A percentile compares a stretch with the other conserved stretches of the same genome.
Conservation (phyloP, 1,284 basidiomycete genomes). For the Polyporus tsugae region DNA sequence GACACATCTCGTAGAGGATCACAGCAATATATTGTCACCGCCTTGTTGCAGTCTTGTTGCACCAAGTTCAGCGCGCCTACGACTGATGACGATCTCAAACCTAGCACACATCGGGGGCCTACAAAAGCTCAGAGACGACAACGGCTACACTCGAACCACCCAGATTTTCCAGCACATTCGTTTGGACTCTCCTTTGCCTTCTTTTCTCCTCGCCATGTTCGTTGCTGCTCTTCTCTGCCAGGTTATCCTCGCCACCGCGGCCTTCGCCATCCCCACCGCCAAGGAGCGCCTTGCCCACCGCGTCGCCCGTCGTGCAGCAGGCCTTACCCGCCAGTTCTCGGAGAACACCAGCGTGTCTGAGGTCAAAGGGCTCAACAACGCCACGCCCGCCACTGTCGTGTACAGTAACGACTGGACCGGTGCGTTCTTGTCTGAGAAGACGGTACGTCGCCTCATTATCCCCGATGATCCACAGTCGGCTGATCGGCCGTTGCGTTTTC, state of each 20-base stretch:
- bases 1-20: background rate
- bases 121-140: too few species aligned
- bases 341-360: conserved; percentile 9
- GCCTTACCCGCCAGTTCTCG: conserved; percentile 17
- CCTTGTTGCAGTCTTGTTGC: background rate
- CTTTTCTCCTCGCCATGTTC: conserved; percentile 29
- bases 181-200: conserved; percentile 23
- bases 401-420: conserved; percentile 41
- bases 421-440: conserved; percentile 29
- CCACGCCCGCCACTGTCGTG: conserved; percentile 24
- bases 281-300: conserved; percentile 30
- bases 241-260: conserved; percentile 35
- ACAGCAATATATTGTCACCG: background rate
- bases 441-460: conserved; percentile 24
- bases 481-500: background rate
- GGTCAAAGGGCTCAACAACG: conserved; percentile 18
- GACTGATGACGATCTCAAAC: too few species aligned
- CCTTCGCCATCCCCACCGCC: conserved; percentile 31
- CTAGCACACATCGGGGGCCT: too few species aligned
- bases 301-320: conserved; percentile 27
- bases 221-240: conserved; percentile 31
- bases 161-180: conserved; percentile 26
- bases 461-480: background rate
- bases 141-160: background rate
- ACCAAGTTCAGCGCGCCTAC: too few species aligned